These are phyloP conservation scores for Coemansia sp. DNA, from an alignment of 192 early-diverging fungal genomes.

Conservation along the genomic window DNA sequence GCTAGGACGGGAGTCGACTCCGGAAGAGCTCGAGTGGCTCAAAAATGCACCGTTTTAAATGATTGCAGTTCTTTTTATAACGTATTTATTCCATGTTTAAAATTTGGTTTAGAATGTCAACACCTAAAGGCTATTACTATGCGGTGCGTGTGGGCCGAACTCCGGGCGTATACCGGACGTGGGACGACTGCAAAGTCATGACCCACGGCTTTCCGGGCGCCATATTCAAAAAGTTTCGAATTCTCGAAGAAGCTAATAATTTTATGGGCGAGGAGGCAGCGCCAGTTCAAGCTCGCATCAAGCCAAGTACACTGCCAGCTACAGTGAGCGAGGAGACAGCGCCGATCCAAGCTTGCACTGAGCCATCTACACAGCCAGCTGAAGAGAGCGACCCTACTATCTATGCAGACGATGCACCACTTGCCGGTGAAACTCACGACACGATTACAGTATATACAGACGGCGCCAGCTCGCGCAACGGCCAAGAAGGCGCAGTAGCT, in stretches of 20 bases:
- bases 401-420: neutral
- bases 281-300: neutral
- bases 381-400: neutral
- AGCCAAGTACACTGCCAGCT: neutral
- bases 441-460: conserved; percentile 73
- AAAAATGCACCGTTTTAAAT: conserved; percentile 39
- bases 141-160: conserved; percentile 34
- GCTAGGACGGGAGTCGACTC: conserved; percentile 56
- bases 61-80: conserved; percentile 1
- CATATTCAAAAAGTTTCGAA: conserved; percentile 64
- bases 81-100: too few species aligned
- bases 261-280: conserved; percentile 26
- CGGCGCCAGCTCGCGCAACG: conserved; percentile 76
- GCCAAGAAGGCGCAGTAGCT: conserved; percentile 60
- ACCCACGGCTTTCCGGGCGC: conserved; percentile 58
- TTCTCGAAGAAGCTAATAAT: conserved; percentile 57
- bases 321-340: neutral
- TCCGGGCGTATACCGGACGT: conserved; percentile 31
- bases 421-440: conserved; percentile 14
- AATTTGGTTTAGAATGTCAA: conserved; percentile 2
- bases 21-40: conserved; percentile 57
- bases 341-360: neutral
- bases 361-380: neutral
- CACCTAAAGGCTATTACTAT: conserved; percentile 22
- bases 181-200: conserved; percentile 65